Evolutionary conservation across 2,329 filamentous ascomycete genomes (phyloP), one percentile per base, ranked within the genome.

Genomic region (Colletotrichum nymphaeae): DNA sequence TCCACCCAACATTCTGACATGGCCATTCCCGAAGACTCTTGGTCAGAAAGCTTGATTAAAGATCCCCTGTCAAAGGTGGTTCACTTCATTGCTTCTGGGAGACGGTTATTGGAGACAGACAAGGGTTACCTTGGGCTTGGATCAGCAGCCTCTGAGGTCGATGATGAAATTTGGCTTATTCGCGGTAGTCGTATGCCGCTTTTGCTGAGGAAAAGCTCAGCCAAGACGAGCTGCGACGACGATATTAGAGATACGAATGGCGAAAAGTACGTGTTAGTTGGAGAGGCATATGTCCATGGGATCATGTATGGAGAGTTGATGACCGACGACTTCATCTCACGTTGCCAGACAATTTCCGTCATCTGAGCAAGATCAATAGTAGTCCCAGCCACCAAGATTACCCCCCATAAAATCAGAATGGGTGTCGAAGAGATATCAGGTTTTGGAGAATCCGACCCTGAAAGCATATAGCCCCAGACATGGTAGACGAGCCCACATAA

Each of bases 111-210:
- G 3, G 49, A 66, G 14, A 73, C 70, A 5, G n/a, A 37, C 0
- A 9, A 26, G 4, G 67, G 60, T 0, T 49, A 53, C 7, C 9
- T 71, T 1, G 70, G 67, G 3, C 56, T 70, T 5, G 70, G 55
- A 5, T 60, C 67, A 5, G 46, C 55, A 0, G 56, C 56, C 2
- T 11, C 56, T 2, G n/a, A 49, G 32, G 3, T 42, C 2, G 55
- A 22, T 7, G 67, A 73, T 24, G 67, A 73, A 12, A 12, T 73
- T 16, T 73, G 71, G 71, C 32, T 73, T 6, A 16, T 66, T 5
- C 32, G 52, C 22, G 71, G 70, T 22, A 62, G 60, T 1, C 58
- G 67, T 9, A 70, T 66, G 59, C 70, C 70, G 16, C 28, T 71
- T n/a, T 2, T 73, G 8, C 30, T 73, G 3, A 22, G 46, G 32